Conservation (phyloP, 129 eudicot species). For the Flaveria trinervia region DNA sequence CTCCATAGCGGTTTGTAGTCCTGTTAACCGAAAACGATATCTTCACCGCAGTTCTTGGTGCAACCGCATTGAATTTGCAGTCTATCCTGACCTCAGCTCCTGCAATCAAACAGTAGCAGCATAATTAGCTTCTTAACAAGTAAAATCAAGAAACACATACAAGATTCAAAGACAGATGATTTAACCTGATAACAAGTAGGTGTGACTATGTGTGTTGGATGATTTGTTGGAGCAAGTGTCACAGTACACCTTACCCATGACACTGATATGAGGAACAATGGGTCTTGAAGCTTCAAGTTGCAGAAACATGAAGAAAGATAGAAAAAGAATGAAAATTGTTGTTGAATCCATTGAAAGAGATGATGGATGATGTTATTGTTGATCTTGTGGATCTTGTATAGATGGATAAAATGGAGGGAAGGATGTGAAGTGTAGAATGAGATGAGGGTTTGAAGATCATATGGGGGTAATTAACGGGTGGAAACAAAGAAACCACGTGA, state of each 20-base stretch:
- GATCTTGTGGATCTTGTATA: constrained; percentile 1
- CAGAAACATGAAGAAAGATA: constrained; percentile 22
- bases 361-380: background rate
- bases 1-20: constrained; percentile 64
- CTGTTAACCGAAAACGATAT: constrained; percentile 71
- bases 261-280: constrained; percentile 52
- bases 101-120: constrained; percentile 30
- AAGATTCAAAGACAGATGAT: background rate
- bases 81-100: constrained; percentile 76
- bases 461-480: background rate
- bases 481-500: constrained; percentile 37
- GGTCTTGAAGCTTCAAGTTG: constrained; percentile 47
- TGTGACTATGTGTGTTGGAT: constrained; percentile 50
- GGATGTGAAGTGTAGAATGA: background rate
- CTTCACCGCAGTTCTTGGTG: constrained; percentile 64
- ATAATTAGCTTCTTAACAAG: background rate
- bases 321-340: constrained; percentile 15
- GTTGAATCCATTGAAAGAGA: constrained; percentile 20
- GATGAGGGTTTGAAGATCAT: background rate
- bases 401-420: constrained; percentile 28
- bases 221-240: constrained; percentile 73
- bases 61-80: constrained; percentile 66
- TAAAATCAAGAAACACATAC: background rate
- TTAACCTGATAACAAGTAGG: constrained; percentile 83
- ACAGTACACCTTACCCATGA: constrained; percentile 86